A percentile compares a stretch with the other conserved stretches of the same genome.
Conservation (phyloP, 306 rosid species). For the Medicago arabica region DNA sequence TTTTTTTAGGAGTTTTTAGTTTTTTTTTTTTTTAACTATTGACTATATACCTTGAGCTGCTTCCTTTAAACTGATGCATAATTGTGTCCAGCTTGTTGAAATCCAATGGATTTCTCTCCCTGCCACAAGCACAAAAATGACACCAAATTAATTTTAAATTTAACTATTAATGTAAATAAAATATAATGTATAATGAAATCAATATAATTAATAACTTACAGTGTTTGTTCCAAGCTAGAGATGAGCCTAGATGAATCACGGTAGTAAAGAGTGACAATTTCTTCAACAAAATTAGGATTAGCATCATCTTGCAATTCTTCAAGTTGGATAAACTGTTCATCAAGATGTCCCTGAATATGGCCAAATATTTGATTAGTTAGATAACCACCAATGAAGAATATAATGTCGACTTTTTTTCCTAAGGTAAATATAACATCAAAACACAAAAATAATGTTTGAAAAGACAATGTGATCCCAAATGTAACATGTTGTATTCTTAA, state of each 20-base stretch:
- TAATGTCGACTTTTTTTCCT: background rate
- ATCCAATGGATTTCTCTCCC: slow-evolving; percentile 71
- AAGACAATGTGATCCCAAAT: background rate
- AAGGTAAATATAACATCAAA: background rate
- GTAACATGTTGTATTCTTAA: background rate
- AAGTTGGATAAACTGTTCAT: slow-evolving; percentile 90
- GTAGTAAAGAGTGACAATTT: slow-evolving; percentile 77
- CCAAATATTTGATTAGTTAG: background rate
- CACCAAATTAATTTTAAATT: slow-evolving; percentile 17
- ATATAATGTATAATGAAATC: background rate
- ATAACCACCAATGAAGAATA: background rate
- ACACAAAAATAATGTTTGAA: background rate
- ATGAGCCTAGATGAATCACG: slow-evolving; percentile 74
- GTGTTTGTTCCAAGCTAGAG: slow-evolving; percentile 65
- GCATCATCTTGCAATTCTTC: slow-evolving; percentile 93
- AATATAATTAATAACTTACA: slow-evolving; percentile 50
- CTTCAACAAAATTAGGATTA: slow-evolving; percentile 91
- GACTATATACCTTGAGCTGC: slow-evolving; percentile 73
- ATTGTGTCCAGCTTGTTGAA: slow-evolving; percentile 70
- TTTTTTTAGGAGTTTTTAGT: no score
- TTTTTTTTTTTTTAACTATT: no score
- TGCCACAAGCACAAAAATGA: slow-evolving; percentile 39
- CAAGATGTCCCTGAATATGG: slow-evolving; percentile 65
- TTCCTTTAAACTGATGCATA: slow-evolving; percentile 92
- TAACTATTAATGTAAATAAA: background rate